Base-by-base conservation (phyloP, 164 flowering plant genomes). In the Magnolia sinica region DNA sequence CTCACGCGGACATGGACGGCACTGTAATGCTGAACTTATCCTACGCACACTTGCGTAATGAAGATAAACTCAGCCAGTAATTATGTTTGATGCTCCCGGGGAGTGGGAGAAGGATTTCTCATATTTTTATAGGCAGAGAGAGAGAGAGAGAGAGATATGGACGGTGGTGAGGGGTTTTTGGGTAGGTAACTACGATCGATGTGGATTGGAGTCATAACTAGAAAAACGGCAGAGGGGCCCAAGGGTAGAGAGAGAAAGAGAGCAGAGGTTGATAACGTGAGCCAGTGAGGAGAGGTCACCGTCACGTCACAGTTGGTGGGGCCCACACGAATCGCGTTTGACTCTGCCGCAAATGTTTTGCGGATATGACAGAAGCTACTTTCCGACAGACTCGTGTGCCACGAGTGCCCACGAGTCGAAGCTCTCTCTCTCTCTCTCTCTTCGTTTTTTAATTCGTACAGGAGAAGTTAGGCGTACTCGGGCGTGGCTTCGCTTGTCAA, bases 351-450 rank as follows among this genome's bases (percentile, higher is more conserved):
- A 65, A 7, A 59, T 23, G 7, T 13, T 4, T 5, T 23, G 6
- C 1, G 11, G 14, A 68, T 5, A 68, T 29, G 71, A 27, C 71
- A 68, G 16, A 68, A 37, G 8, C 71, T 4, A 37, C 71, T 68
- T 68, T 68, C 71, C 50, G 71, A 68, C 71, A 0, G 22, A 37
- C 71, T 16, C 68, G 71, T 68, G 71, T 68, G 71, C 23, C 71
- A 68, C 71, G 71, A 16, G 50, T 45, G 29, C 6, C 3, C 19
- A 13, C 71, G 29, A 27, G 29, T 27, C 29, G 29, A 27, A 27
- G 50, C 1, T 7, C 20, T 13, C 7, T 63, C 8, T n/a, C 19
- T 61, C 6, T 9, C 27, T 11, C 7, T 37, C 45, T 37, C 45
- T 37, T 37, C 7, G 6, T 37, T 4, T 37, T 37, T 5, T 37